Base-by-base conservation (phyloP, 2,329 filamentous ascomycete species). In the Dryadomyces quercivorus region DNA sequence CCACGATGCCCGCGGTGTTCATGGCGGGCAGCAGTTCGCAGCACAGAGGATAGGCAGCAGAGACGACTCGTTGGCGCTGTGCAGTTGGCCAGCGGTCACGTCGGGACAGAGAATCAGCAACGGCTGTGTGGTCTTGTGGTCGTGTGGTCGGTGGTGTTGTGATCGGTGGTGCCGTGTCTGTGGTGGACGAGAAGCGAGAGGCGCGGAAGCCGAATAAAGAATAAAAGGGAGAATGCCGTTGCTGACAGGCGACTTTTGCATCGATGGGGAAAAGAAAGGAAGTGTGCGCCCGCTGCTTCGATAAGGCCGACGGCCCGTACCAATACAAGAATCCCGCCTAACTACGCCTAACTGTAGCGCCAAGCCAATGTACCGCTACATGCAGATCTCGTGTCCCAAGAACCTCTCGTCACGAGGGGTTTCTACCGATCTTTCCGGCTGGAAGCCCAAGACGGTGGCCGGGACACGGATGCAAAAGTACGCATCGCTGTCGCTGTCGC, bases 1-100 rank as follows among this genome's bases (percentile, higher is more conserved):
- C 77, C 71, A 91, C 81, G 59, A 84, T 78, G 64, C 84, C 82
- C 60, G 77, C 74, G 51, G 78, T 71, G 59, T 75, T 75, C 77
- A 83, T 83, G 58, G 60, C 71, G 58, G 51, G 20, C 49, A 56
- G 54, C 45, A 31, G n/a, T 13, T 43, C 18, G 9, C 48, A 22
- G 26, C 36, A 5, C 45, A 22, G 47, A 34, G 26, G 42, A 34
- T 10, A 21, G 38, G 53, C 26, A 34, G 22, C 21, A 52, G 31
- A 52, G 5, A 40, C 26, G 26, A 31, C 26, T 31, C 26, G 26
- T 31, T 31, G 26, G 26, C 26, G 26, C 26, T 31, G 26, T 8
- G 26, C 26, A 31, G 26, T 31, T 31, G 26, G 26, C 26, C 26
- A 31, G 26, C 26, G 26, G 26, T 31, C 26, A 8, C 26, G 8